phyloP scores from a whole-genome alignment of 306 rosid genomes.

The Ormosia emarginata region DNA sequence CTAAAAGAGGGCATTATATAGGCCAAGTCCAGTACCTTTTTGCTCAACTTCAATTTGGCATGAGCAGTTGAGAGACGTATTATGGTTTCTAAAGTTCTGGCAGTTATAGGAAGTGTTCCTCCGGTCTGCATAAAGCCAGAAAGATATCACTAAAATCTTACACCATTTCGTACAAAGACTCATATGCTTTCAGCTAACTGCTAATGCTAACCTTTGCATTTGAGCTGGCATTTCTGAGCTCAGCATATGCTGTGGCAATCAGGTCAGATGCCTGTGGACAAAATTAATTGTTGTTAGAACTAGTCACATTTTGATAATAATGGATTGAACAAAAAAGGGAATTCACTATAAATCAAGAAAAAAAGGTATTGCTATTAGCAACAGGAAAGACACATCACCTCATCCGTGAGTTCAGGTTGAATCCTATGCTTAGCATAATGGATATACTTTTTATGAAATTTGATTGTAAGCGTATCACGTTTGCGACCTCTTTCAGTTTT shows the following conservation, averaged over 20 bases:
- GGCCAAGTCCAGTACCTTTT: conserved; percentile 47
- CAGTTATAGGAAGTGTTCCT: conserved; percentile 96
- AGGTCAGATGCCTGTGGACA: conserved; percentile 83
- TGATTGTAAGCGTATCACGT: conserved; percentile 81
- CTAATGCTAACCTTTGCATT: conserved; percentile 64
- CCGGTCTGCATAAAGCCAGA: conserved; percentile 69
- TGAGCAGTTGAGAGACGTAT: conserved; percentile 98
- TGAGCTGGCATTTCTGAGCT: conserved; percentile 80
- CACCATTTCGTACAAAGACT: neutral
- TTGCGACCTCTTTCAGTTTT: conserved; percentile 63
- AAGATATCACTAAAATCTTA: conserved; percentile 19
- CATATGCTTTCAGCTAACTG: neutral
- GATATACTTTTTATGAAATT: conserved; percentile 91
- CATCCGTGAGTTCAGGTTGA: conserved; percentile 94
- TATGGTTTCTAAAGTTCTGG: conserved; percentile 97
- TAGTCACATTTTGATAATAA: neutral
- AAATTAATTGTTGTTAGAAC: neutral
- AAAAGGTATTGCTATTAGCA: neutral
- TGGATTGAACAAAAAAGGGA: neutral
- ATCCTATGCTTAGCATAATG: conserved; percentile 98
- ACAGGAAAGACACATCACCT: conserved; percentile 46
- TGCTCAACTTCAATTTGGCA: conserved; percentile 90
- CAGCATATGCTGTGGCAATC: conserved; percentile 90
- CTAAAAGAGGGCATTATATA: neutral
- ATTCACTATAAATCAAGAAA: neutral